These are phyloP conservation scores for Monilinia laxa DNA, from an alignment of 2,329 filamentous ascomycete genomes.

Conservation along the genomic window DNA sequence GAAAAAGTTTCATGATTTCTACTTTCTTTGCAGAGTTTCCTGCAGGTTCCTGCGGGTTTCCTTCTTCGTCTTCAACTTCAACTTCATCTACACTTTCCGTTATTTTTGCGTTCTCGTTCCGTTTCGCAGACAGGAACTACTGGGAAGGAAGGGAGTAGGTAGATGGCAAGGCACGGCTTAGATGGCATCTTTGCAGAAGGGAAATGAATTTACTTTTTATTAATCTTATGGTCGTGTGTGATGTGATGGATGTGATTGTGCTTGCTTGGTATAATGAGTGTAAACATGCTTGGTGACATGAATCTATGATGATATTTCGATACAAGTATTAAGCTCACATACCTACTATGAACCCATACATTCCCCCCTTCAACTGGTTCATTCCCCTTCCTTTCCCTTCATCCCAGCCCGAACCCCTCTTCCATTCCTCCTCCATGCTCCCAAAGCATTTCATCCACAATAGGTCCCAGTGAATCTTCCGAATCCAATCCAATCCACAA, in stretches of 20 bases:
- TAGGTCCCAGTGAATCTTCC: no score
- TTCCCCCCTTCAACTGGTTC: neutral
- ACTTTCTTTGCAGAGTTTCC: no score
- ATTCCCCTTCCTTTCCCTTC: neutral
- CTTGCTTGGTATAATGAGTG: neutral
- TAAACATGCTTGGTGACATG: neutral
- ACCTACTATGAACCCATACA: no score
- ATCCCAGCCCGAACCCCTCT: no score
- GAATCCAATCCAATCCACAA: no score
- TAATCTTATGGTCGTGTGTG: neutral
- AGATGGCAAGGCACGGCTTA: neutral
- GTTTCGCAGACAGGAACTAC: neutral
- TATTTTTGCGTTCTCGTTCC: neutral
- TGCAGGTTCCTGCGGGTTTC: no score
- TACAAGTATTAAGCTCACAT: no score
- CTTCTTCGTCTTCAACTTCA: neutral
- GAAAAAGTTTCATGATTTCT: conserved; percentile 7
- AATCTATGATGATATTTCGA: no score
- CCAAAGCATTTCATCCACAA: neutral
- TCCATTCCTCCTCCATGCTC: no score
- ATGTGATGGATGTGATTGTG: neutral
- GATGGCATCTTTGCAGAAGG: neutral
- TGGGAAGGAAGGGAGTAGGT: neutral
- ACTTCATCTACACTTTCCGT: neutral
- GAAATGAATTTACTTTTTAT: conserved; percentile 1